Evolutionary conservation across 305 asterid species (phyloP).

Genomic region (Rubia balearica): DNA sequence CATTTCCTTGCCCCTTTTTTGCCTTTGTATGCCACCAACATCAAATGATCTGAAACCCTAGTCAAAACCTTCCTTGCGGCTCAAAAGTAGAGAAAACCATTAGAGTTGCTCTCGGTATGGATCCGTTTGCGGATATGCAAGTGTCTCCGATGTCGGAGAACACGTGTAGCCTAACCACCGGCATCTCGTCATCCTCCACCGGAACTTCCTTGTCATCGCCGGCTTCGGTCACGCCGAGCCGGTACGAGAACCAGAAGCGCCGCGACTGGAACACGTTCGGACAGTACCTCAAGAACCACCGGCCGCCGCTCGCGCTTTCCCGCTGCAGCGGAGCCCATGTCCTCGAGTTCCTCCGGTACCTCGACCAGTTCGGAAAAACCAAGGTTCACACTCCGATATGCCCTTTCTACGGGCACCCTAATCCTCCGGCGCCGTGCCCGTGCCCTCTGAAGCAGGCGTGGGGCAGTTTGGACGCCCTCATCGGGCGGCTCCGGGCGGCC

Average conservation of each 20-base stretch:
- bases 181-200: slow-evolving; percentile 1
- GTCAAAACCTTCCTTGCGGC: too few species aligned
- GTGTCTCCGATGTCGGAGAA: background rate
- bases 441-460: slow-evolving; percentile 92
- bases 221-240: slow-evolving; percentile 35
- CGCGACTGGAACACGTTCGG: slow-evolving; percentile 89
- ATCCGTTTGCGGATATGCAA: background rate
- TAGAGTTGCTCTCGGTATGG: background rate
- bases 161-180: background rate
- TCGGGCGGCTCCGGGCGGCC: slow-evolving; percentile 78
- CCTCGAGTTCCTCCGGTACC: slow-evolving; percentile 75
- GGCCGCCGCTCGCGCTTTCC: slow-evolving; percentile 75
- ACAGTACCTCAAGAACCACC: slow-evolving; percentile 73
- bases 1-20: background rate
- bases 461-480: slow-evolving; percentile 92
- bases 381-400: slow-evolving; percentile 70
- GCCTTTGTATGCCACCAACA: background rate
- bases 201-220: slow-evolving; percentile 19
- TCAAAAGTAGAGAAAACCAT: too few species aligned
- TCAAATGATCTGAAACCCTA: background rate
- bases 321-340: slow-evolving; percentile 94
- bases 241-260: slow-evolving; percentile 83
- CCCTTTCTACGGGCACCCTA: slow-evolving; percentile 84
- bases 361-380: slow-evolving; percentile 83
- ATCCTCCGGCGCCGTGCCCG: slow-evolving; percentile 88